Evolutionary conservation across 495 filamentous ascomycete species (phyloP), one percentile per base, ranked within the genome.

Genomic region (Xylaria cubensis): DNA sequence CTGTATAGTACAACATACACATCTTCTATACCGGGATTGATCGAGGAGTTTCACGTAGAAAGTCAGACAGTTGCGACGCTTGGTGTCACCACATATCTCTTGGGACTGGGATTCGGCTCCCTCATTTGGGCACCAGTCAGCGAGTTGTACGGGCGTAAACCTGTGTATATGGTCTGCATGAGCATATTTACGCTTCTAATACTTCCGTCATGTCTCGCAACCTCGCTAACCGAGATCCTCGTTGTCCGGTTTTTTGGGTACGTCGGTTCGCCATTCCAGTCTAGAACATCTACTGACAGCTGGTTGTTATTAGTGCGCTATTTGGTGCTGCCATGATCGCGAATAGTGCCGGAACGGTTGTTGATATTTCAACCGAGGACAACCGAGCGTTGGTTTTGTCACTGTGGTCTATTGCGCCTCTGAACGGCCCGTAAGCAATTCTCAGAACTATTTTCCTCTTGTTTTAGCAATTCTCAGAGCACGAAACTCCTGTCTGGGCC

Each of bases 1-100:
- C 82, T 97, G n/a, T 96, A 95, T 79, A 93, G 90, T 17, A 97
- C 94, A 3, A 92, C 90, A 69, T 97, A 95, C 80, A 92, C 93
- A 19, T 88, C 91, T 0, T 90, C 88, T 41, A 86, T 89, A 29
- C 83, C 88, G 0, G 88, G 90, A 1, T 86, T 97, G 78, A 88
- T 90, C 81, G 78, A 85, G 21, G 88, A 92, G 65, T 97, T 93
- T 76, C 76, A 84, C 62, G 83, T 90, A 41, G 73, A 75, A 5
- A 86, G 82, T 15, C 80, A 87, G 50, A 86, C 89, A 0, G 74
- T 92, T 34, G 88, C 89, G 17, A 92, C 93, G 1, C 82, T 97
- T 8, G 94, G 94, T 1, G 82, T 97, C 46, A 96, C 94, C 3
- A 92, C 90, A 10, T 97, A 96, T 73, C 83, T 94, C 42, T 74